Evolutionary conservation across 805 yeast genomes (phyloP), one percentile per base, ranked within the genome.

Genomic region (Kodamaea sagamina): DNA sequence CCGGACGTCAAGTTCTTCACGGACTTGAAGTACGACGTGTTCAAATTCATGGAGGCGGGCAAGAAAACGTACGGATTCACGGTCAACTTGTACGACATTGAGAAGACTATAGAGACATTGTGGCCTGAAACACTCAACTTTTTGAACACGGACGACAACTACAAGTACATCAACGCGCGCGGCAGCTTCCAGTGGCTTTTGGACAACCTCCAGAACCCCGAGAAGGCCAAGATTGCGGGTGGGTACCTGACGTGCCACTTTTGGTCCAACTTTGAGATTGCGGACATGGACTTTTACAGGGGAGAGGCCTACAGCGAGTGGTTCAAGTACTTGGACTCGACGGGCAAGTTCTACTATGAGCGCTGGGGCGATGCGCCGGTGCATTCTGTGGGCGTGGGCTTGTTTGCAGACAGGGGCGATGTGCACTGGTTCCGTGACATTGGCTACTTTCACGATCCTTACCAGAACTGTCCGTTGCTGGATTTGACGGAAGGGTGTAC

Each of bases 281-380:
- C 82, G 9, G 82, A 86, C 54, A 75, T 89, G 85, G 92, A 89
- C 50, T 89, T 89, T 53, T 84, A 72, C 64, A 67, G 96, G 41
- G 65, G 75, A 17, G 82, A 84, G 42, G 79, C 89, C 1, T 89
- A 88, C 57, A 67, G 71, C 28, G 63, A 65, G 9, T 88, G 85
- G 79, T 78, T 83, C 54, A 66, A 82, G 24, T 65, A 71, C 54
- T 64, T 89, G 29, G 96, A 88, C 44, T 47, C 71, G 3, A 63
- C 81, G 1, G 93, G 95, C 13, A 92, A 92, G 3, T 88, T 88
- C 55, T 89, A 86, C 61, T 89, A 89, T 55, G 96, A 89, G 61
- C 66, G 96, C 44, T 88, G 96, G 96, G 96, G 96, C 2, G 96
- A 88, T 67, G 96, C 95, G 0, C 96, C 96, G 0, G 93, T 88